Percentiles rank a stretch among this genome's conserved stretches.
Evolutionary conservation across 2,329 filamentous ascomycete genomes (phyloP).

Genomic region (Ascomycota sp.): DNA sequence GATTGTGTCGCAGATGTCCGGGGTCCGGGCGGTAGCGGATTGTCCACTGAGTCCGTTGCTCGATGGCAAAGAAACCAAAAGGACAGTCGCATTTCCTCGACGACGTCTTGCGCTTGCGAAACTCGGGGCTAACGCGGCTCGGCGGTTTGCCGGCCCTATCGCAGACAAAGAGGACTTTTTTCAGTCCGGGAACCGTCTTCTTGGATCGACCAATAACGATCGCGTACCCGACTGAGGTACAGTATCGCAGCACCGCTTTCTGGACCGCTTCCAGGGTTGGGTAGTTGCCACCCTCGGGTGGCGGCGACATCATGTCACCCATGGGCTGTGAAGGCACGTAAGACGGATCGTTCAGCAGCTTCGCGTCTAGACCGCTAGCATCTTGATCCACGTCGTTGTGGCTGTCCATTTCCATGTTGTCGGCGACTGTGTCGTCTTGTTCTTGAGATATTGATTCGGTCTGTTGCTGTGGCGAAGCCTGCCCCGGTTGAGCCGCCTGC

Average conservation of each 20-base stretch:
- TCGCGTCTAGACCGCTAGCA: conserved; percentile 22
- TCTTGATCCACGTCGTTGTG: conserved; percentile 25
- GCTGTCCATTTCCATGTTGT: conserved; percentile 32
- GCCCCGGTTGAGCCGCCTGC: too few species aligned
- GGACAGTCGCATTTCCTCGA: conserved; percentile 50
- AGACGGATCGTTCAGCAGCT: conserved; percentile 26
- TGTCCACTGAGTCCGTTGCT: conserved; percentile 46
- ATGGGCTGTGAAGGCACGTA: conserved; percentile 33
- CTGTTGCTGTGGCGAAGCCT: conserved; percentile 12
- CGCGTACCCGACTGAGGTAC: conserved; percentile 45
- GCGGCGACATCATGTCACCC: conserved; percentile 40
- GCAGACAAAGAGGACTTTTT: conserved; percentile 48
- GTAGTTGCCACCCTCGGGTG: conserved; percentile 43
- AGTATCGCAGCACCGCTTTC: conserved; percentile 42
- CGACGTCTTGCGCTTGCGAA: conserved; percentile 43
- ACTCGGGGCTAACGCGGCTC: conserved; percentile 39
- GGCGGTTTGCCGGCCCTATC: conserved; percentile 44
- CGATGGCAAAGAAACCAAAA: conserved; percentile 50
- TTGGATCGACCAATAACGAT: conserved; percentile 49
- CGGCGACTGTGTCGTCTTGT: conserved; percentile 21
- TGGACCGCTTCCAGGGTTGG: conserved; percentile 44
- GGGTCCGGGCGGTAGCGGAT: conserved; percentile 42
- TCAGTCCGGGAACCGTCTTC: conserved; percentile 44
- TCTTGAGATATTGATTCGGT: conserved; percentile 16
- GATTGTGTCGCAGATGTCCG: conserved; percentile 39